Evolutionary conservation across 139 green algal species (phyloP).

Genomic region (Spirogloea muscicola): DNA sequence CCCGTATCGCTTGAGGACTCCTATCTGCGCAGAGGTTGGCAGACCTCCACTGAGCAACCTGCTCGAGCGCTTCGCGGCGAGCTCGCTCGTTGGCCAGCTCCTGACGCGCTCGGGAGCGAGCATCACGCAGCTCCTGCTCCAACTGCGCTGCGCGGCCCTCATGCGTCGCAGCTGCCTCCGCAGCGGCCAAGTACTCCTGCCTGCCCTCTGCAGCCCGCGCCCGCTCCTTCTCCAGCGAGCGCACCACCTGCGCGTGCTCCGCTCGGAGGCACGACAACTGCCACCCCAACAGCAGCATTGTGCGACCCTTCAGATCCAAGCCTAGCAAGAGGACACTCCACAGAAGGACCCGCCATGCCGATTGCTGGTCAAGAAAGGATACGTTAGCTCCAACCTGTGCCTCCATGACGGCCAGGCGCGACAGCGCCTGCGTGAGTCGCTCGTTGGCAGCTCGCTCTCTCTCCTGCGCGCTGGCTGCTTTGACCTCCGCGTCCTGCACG

Average conservation of each 20-base stretch:
- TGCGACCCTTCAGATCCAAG: too few species aligned
- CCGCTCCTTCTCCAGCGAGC: conserved; percentile 46
- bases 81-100: conserved; percentile 40
- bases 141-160: conserved; percentile 20
- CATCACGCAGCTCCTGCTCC: conserved; percentile 38
- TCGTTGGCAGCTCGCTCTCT: conserved; percentile 21
- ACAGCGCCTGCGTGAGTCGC: conserved; percentile 27
- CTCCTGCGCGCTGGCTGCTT: conserved; percentile 32
- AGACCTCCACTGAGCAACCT: too few species aligned
- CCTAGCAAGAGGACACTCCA: too few species aligned
- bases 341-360: too few species aligned
- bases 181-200: conserved; percentile 15
- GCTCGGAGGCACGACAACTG: conserved; percentile 32
- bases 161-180: conserved; percentile 36
- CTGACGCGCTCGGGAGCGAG: not conserved
- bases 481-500: conserved; percentile 40
- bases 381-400: conserved; percentile 37
- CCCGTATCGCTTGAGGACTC: too few species aligned
- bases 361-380: too few species aligned
- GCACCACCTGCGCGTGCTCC: conserved; percentile 34
- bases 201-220: conserved; percentile 28
- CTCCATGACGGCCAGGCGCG: conserved; percentile 42
- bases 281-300: too few species aligned
- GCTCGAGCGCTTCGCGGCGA: conserved; percentile 6
- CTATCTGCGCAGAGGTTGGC: too few species aligned